These are phyloP conservation scores for Phalaenopsis aphrodite DNA, from an alignment of 106 monocot genomes.

Conservation along the genomic window DNA sequence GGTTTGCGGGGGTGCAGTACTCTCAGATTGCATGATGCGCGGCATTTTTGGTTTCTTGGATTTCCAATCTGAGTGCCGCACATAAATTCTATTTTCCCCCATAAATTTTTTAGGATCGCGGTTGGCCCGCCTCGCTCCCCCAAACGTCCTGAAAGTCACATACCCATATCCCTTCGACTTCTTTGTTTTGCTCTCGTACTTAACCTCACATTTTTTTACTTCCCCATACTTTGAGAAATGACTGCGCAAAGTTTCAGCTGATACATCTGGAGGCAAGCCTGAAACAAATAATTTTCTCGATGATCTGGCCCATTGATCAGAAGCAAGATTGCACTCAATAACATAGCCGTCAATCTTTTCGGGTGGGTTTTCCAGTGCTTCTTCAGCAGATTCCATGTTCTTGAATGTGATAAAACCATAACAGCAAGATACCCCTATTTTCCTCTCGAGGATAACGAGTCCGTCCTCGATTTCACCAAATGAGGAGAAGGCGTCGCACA, in stretches of 20 bases:
- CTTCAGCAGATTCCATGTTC: constrained; percentile 36
- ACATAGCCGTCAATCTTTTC: constrained; percentile 39
- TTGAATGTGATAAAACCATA: constrained; percentile 45
- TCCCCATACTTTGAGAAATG: constrained; percentile 39
- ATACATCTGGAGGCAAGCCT: constrained; percentile 27
- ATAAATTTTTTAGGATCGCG: constrained; percentile 32
- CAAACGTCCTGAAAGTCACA: constrained; percentile 39
- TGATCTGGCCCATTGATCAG: constrained; percentile 21
- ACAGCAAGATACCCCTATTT: constrained; percentile 39
- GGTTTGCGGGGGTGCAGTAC: no score
- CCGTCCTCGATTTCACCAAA: constrained; percentile 47
- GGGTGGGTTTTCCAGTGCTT: constrained; percentile 32
- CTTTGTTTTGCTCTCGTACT: constrained; percentile 33
- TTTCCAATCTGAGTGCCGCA: constrained; percentile 19
- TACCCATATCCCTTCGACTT: constrained; percentile 39
- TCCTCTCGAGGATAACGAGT: constrained; percentile 33
- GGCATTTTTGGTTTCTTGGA: constrained; percentile 11
- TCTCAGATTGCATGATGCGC: not conserved
- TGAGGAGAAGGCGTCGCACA: constrained; percentile 31
- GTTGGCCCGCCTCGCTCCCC: constrained; percentile 35
- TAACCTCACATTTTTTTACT: constrained; percentile 42
- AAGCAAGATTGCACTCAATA: constrained; percentile 32
- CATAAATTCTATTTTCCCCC: constrained; percentile 29
- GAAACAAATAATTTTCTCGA: constrained; percentile 31
- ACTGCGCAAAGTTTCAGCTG: constrained; percentile 27